These are phyloP conservation scores for Emergomyces orientalis DNA, from an alignment of 2,329 filamentous ascomycete genomes.

Conservation along the genomic window DNA sequence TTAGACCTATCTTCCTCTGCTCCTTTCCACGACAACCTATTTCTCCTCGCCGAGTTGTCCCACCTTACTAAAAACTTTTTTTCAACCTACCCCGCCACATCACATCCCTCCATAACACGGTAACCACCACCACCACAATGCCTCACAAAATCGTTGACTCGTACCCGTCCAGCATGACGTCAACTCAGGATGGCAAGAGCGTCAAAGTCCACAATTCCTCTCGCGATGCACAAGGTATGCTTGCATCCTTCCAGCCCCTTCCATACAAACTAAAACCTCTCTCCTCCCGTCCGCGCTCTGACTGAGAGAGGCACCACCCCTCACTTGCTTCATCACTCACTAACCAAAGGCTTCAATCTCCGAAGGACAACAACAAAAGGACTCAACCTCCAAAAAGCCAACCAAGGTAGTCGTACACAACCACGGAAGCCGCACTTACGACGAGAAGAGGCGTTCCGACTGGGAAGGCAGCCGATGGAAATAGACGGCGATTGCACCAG, in stretches of 20 bases:
- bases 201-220: constrained; percentile 3
- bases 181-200: constrained; percentile 4
- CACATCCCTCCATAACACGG: neutral
- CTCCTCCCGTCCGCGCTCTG: neutral
- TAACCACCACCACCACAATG: constrained; percentile 11
- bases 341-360: constrained; percentile 5
- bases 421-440: constrained; percentile 9
- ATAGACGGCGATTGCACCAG: constrained; percentile 6
- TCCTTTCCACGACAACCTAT: neutral
- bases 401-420: constrained; percentile 10
- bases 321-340: constrained; percentile 2
- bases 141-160: constrained; percentile 16
- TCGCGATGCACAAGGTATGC: constrained; percentile 10
- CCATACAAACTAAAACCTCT: neutral
- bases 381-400: constrained; percentile 4
- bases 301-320: neutral
- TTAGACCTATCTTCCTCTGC: neutral
- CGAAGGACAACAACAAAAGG: constrained; percentile 7
- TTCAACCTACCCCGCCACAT: neutral
- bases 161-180: constrained; percentile 10
- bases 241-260: neutral
- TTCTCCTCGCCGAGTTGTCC: neutral
- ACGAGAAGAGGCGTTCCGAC: constrained; percentile 10
- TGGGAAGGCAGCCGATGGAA: constrained; percentile 10
- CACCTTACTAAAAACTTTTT: neutral